Evolutionary conservation across 1,139 yeast species (phyloP).

Genomic region (Wickerhamomyces sp.): DNA sequence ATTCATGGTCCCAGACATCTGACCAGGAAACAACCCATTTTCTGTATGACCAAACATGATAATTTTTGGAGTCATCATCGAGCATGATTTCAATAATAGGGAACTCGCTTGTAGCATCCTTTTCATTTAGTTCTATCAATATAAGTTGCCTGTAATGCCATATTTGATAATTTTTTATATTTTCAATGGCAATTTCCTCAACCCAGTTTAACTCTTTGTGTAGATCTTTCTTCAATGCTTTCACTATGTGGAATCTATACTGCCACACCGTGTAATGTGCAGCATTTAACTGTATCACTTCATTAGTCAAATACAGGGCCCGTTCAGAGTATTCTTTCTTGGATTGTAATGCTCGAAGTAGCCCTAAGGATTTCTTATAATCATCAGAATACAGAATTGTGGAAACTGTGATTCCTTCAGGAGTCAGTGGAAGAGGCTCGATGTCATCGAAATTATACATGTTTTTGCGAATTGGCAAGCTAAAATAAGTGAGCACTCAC

Average conservation of each 20-base stretch:
- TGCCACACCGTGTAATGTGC: slow-evolving; percentile 94
- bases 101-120: slow-evolving; percentile 50
- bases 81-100: slow-evolving; percentile 65
- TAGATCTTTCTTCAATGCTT: slow-evolving; percentile 31
- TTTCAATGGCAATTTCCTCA: slow-evolving; percentile 65
- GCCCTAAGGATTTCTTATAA: slow-evolving; percentile 58
- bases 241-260: slow-evolving; percentile 61
- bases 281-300: slow-evolving; percentile 65
- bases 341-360: slow-evolving; percentile 57
- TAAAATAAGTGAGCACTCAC: too few species aligned
- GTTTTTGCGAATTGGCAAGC: slow-evolving; percentile 11
- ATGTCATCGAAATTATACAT: slow-evolving; percentile 36
- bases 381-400: slow-evolving; percentile 75
- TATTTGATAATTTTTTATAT: slow-evolving; percentile 90
- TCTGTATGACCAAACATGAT: slow-evolving; percentile 93
- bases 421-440: slow-evolving; percentile 38
- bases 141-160: slow-evolving; percentile 86
- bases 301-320: slow-evolving; percentile 61
- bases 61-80: slow-evolving; percentile 78
- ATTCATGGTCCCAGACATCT: slow-evolving; percentile 45
- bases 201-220: slow-evolving; percentile 68
- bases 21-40: slow-evolving; percentile 71
- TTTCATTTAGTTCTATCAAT: slow-evolving; percentile 26
- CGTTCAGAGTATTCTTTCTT: slow-evolving; percentile 62
- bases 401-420: slow-evolving; percentile 51